Conservation (phyloP, 2,329 filamentous ascomycete species). For the Colletotrichum phormii region DNA sequence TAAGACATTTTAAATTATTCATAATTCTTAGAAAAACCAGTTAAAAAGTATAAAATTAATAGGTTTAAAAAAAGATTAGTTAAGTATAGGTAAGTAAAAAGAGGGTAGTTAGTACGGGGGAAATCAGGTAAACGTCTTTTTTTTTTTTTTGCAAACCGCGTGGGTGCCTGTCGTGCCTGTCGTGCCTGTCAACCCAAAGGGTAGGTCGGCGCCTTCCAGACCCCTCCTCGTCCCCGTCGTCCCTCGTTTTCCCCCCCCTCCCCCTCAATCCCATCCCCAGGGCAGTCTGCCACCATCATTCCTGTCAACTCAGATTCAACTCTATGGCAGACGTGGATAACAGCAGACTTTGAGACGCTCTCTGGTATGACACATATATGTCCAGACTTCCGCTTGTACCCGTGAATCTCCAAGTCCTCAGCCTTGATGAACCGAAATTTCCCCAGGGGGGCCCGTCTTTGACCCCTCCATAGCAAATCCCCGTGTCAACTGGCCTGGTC, state of each 20-base stretch:
- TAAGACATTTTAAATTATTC: too few species aligned
- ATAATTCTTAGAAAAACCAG: too few species aligned
- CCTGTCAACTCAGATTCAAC: background rate
- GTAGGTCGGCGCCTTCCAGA: background rate
- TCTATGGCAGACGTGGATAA: too few species aligned
- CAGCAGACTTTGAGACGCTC: too few species aligned
- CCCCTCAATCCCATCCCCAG: slow-evolving; percentile 11
- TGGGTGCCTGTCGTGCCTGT: background rate
- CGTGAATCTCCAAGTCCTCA: background rate
- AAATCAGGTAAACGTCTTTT: too few species aligned
- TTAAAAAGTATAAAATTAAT: too few species aligned
- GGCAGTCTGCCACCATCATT: background rate
- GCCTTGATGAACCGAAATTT: background rate
- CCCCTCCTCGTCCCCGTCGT: background rate
- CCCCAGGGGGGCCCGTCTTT: background rate
- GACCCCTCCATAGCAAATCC: slow-evolving; percentile 8
- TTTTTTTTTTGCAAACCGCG: too few species aligned
- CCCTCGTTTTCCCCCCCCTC: background rate
- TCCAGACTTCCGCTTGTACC: background rate
- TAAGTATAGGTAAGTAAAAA: too few species aligned
- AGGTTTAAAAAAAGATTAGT: too few species aligned
- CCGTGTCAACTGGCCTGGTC: background rate
- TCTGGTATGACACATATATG: background rate
- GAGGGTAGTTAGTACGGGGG: too few species aligned
- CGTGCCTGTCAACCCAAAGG: background rate